These are phyloP conservation scores for Leucogyrophana mollusca DNA, from an alignment of 768 basidiomycete genomes.

Conservation along the genomic window DNA sequence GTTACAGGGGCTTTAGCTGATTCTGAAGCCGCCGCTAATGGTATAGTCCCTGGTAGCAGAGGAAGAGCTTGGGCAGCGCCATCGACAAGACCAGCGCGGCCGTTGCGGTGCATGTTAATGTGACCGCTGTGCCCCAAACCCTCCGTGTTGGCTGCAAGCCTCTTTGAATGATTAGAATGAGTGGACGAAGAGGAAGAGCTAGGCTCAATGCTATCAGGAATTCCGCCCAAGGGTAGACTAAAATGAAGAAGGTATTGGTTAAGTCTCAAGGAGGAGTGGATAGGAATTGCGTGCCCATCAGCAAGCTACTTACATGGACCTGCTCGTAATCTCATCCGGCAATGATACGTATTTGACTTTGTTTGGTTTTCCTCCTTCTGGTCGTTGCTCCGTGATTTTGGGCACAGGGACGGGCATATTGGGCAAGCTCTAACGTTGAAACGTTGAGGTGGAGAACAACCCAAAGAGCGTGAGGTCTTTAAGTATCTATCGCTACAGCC, in stretches of 20 bases:
- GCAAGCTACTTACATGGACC: slow-evolving; percentile 16
- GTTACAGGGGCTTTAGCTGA: slow-evolving; percentile 29
- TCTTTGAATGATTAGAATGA: no score
- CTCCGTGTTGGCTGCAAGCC: no score
- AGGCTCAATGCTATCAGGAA: no score
- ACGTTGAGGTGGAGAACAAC: not conserved
- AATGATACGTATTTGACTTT: slow-evolving; percentile 25
- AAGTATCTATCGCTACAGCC: no score
- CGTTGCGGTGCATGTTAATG: slow-evolving; percentile 4
- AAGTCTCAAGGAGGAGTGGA: not conserved
- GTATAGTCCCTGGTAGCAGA: slow-evolving; percentile 19
- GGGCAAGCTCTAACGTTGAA: not conserved
- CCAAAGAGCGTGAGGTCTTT: no score
- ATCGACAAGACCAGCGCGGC: slow-evolving; percentile 1
- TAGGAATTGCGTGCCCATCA: slow-evolving; percentile 1
- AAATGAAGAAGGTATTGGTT: slow-evolving; percentile 3
- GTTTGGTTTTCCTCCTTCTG: slow-evolving; percentile 19
- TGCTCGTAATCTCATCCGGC: slow-evolving; percentile 15
- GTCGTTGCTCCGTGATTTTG: not conserved
- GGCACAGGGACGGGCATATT: slow-evolving; percentile 22
- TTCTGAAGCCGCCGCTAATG: slow-evolving; percentile 11
- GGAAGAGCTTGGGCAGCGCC: slow-evolving; percentile 2
- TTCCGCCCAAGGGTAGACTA: not conserved
- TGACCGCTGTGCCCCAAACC: no score
- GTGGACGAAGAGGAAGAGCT: not conserved